phyloP scores from a whole-genome alignment of 2,329 filamentous ascomycete species.

The Pseudocercospora fijiensis region DNA sequence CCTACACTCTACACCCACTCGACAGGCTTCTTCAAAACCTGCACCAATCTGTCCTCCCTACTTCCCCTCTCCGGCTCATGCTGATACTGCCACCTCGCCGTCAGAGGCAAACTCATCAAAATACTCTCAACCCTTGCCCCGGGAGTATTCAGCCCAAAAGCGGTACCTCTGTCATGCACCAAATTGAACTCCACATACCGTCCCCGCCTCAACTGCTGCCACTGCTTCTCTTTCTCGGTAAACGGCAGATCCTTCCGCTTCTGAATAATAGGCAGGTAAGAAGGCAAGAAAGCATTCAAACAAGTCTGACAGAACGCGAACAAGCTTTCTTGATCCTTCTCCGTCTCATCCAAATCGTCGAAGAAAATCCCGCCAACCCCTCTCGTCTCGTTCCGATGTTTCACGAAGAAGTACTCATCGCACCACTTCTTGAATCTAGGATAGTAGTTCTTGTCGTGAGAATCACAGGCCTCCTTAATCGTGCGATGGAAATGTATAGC shows the following conservation, averaged over 20 bases:
- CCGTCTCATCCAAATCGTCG: conserved; percentile 85
- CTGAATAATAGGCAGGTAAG: conserved; percentile 85
- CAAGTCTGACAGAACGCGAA: conserved; percentile 88
- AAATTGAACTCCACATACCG: conserved; percentile 98
- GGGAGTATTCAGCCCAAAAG: conserved; percentile 90
- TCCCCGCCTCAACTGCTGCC: conserved; percentile 94
- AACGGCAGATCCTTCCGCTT: conserved; percentile 89
- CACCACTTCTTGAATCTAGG: conserved; percentile 97
- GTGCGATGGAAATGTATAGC: conserved; percentile 94
- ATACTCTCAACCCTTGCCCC: conserved; percentile 93
- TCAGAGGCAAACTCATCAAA: conserved; percentile 91
- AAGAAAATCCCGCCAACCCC: conserved; percentile 98
- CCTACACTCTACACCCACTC: conserved; percentile 55
- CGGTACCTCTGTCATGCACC: conserved; percentile 91
- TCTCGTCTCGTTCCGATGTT: conserved; percentile 81
- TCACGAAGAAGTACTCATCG: conserved; percentile 94
- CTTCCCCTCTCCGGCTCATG: conserved; percentile 74
- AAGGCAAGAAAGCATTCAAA: conserved; percentile 81
- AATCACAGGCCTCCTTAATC: conserved; percentile 89
- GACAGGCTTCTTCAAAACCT: conserved; percentile 63
- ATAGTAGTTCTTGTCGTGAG: conserved; percentile 89
- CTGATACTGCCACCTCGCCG: conserved; percentile 95
- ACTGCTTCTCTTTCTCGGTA: conserved; percentile 81
- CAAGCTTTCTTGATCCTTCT: conserved; percentile 82
- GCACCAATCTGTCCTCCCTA: conserved; percentile 75